Conservation (phyloP, 495 filamentous ascomycete species). For the Aspergillus egyptiacus region DNA sequence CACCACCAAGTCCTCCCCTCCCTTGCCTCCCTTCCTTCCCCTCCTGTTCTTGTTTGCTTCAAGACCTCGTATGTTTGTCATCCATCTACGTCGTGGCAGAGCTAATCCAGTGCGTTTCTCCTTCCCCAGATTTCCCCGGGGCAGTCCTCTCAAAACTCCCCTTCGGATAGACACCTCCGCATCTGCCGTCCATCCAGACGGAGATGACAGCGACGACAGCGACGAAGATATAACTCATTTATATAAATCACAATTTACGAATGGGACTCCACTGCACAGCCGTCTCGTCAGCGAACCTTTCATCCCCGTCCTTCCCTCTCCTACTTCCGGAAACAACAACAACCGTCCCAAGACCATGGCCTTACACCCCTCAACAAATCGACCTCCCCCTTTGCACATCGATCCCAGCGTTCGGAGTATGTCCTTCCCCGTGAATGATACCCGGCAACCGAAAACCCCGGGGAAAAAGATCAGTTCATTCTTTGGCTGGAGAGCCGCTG, state of each 20-base stretch:
- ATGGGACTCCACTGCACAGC: conserved; percentile 39
- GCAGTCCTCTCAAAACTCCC: conserved; percentile 26
- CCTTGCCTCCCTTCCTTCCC: conserved; percentile 8
- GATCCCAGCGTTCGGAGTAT: conserved; percentile 30
- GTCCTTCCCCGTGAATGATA: conserved; percentile 26
- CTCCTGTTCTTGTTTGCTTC: conserved; percentile 5
- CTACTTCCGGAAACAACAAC: conserved; percentile 24
- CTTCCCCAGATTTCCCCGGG: conserved; percentile 36
- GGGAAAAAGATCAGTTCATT: conserved; percentile 60
- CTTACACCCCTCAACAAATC: conserved; percentile 30
- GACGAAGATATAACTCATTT: conserved; percentile 22
- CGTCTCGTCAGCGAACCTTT: conserved; percentile 47
- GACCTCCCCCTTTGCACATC: conserved; percentile 39
- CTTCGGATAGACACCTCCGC: conserved; percentile 37
- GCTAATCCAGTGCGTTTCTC: conserved; percentile 28
- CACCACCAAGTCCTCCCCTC: too few relatives aligned
- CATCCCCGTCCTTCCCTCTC: conserved; percentile 39
- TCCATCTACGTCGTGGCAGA: conserved; percentile 15
- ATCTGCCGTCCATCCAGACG: conserved; percentile 24
- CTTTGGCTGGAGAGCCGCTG: conserved; percentile 58
- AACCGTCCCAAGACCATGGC: conserved; percentile 42
- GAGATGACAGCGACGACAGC: conserved; percentile 25
- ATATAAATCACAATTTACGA: conserved; percentile 37
- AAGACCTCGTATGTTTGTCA: conserved; percentile 4
- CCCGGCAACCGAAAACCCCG: conserved; percentile 52